Percentiles rank a stretch among this genome's conserved stretches.
Conservation (phyloP, 768 basidiomycete genomes). For the Amanita exitialis region DNA sequence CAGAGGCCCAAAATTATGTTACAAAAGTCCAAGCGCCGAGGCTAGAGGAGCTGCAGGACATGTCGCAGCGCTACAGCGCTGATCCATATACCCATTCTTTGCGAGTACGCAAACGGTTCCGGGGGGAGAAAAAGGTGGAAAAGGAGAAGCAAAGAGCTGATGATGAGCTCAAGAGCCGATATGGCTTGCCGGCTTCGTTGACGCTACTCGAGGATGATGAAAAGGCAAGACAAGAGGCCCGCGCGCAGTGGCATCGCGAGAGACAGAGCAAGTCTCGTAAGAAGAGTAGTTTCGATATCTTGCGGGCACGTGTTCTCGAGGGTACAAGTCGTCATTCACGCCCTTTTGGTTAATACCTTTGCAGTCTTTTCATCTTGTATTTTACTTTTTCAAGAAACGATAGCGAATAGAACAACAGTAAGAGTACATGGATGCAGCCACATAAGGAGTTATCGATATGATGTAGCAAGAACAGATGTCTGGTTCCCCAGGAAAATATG, state of each 20-base stretch:
- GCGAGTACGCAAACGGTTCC: constrained; percentile 71
- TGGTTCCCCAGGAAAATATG: constrained; percentile 5
- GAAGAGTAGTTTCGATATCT: constrained; percentile 5
- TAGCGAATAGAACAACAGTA: constrained; percentile 8
- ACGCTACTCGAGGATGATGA: constrained; percentile 57
- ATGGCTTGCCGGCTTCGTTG: constrained; percentile 66
- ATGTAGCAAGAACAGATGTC: constrained; percentile 5
- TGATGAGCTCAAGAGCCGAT: constrained; percentile 59
- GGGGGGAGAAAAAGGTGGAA: constrained; percentile 79
- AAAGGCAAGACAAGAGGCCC: constrained; percentile 49
- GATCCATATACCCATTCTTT: constrained; percentile 83
- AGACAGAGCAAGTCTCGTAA: background rate
- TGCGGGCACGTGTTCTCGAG: constrained; percentile 47
- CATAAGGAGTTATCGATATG: constrained; percentile 1
- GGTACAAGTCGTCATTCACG: constrained; percentile 37
- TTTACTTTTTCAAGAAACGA: constrained; percentile 4
- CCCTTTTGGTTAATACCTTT: background rate
- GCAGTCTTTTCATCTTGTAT: background rate
- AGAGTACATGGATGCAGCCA: constrained; percentile 4
- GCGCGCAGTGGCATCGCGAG: constrained; percentile 40
- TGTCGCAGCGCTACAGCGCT: constrained; percentile 68
- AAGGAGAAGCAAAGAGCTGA: constrained; percentile 60
- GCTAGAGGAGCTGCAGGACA: constrained; percentile 65
- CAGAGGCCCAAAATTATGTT: constrained; percentile 60
- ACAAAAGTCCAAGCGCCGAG: constrained; percentile 73